Conservation (phyloP, 768 basidiomycete genomes). For the Lactifluus echinatus region DNA sequence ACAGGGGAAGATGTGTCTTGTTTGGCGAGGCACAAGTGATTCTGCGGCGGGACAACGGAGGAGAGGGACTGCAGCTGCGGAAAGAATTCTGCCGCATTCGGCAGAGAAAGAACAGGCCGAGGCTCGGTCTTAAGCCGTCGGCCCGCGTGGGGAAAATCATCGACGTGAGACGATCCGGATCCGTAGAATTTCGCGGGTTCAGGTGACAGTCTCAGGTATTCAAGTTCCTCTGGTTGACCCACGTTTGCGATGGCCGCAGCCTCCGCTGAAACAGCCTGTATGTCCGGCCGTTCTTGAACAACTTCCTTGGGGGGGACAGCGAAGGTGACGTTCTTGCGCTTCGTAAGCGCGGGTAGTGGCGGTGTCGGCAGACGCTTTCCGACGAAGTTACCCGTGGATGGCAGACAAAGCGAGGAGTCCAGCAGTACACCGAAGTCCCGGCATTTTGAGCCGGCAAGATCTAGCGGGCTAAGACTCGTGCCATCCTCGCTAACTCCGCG, state of each 20-base stretch:
- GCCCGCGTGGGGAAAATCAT: background rate
- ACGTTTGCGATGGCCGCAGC: background rate
- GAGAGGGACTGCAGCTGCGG: background rate
- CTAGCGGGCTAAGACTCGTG: background rate
- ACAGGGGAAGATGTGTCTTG: background rate
- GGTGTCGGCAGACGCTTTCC: constrained; percentile 6
- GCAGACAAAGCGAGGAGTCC: constrained; percentile 14
- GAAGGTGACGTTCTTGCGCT: constrained; percentile 17
- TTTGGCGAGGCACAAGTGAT: background rate
- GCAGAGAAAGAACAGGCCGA: background rate
- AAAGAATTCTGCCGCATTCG: background rate
- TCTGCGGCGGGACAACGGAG: background rate
- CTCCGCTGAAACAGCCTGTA: background rate
- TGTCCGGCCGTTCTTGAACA: background rate
- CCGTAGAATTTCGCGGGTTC: background rate
- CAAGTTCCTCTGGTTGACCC: background rate
- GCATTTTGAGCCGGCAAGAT: constrained; percentile 1
- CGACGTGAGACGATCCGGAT: background rate
- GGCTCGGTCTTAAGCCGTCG: background rate
- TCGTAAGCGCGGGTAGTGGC: background rate
- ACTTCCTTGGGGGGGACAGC: background rate
- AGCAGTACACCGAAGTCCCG: constrained; percentile 14
- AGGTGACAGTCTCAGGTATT: background rate
- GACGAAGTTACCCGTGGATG: background rate
- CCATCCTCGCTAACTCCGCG: background rate